A percentile compares a stretch with the other conserved stretches of the same genome.
Conservation (phyloP, 495 filamentous ascomycete genomes). For the Entonaema liquescens region DNA sequence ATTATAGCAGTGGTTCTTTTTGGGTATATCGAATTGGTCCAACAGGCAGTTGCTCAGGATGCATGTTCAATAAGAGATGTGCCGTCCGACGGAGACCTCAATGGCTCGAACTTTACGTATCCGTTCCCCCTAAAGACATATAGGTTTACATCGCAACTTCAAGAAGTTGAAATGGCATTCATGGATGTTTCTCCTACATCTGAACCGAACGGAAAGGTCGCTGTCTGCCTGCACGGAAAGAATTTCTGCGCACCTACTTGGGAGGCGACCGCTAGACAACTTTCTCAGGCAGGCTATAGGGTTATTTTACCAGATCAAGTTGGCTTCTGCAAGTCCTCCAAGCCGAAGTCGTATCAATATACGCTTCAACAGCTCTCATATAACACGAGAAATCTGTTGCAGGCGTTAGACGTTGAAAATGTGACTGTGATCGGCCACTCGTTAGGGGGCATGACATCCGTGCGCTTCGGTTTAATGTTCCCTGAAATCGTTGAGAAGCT, state of each 20-base stretch:
- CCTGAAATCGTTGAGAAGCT: conserved; percentile 43
- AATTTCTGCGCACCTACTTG: conserved; percentile 59
- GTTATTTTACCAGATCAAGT: conserved; percentile 58
- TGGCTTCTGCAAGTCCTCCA: conserved; percentile 60
- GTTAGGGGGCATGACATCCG: conserved; percentile 56
- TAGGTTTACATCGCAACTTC: conserved; percentile 49
- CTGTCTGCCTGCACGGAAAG: conserved; percentile 56
- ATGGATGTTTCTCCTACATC: conserved; percentile 52
- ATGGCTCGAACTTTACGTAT: conserved; percentile 57
- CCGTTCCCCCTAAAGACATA: conserved; percentile 53
- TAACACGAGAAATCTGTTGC: conserved; percentile 52
- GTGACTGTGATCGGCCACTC: conserved; percentile 57
- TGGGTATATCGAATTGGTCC: conserved; percentile 16
- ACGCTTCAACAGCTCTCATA: conserved; percentile 52
- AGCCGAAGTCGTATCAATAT: conserved; percentile 55
- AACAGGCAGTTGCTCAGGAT: conserved; percentile 19
- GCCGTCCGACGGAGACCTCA: conserved; percentile 45
- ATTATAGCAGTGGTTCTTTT: conserved; percentile 19
- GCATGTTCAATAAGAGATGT: conserved; percentile 39
- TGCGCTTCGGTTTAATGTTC: conserved; percentile 56
- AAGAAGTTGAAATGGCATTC: conserved; percentile 55
- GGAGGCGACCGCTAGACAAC: conserved; percentile 47
- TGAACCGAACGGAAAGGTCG: conserved; percentile 41
- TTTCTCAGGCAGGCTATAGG: conserved; percentile 50
- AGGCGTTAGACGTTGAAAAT: conserved; percentile 42